These are phyloP conservation scores for Syzygium jambos DNA, from an alignment of 345 rosid species.

Conservation along the genomic window DNA sequence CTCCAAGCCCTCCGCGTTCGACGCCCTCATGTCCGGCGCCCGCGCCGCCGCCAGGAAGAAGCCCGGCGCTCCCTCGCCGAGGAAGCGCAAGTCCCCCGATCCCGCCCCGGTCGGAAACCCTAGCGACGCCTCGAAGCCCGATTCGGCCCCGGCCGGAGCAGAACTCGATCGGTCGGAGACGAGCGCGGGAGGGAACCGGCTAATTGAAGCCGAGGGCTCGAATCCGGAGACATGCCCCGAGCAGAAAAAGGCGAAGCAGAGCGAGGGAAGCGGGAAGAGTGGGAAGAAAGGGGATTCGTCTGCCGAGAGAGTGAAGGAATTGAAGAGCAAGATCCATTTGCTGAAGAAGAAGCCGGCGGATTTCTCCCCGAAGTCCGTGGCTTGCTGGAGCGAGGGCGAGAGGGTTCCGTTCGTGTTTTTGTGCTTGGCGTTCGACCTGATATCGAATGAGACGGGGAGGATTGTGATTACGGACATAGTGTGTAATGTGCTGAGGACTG, in stretches of 20 bases:
- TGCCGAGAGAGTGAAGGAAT: conserved; percentile 20
- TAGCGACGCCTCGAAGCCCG: neutral
- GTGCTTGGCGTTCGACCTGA: conserved; percentile 60
- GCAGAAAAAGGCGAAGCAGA: neutral
- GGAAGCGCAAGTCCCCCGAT: conserved; percentile 12
- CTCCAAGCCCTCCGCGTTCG: conserved; percentile 74
- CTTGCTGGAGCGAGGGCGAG: conserved; percentile 64
- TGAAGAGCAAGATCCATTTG: conserved; percentile 48
- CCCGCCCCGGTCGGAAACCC: conserved; percentile 1
- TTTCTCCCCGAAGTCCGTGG: conserved; percentile 46
- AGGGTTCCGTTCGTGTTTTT: conserved; percentile 77
- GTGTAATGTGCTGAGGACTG: conserved; percentile 78
- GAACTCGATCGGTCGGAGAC: neutral
- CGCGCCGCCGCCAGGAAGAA: conserved; percentile 61
- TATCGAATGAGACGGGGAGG: conserved; percentile 61
- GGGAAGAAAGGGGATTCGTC: neutral
- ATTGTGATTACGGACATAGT: conserved; percentile 82
- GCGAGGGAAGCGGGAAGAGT: neutral
- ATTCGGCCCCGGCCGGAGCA: neutral
- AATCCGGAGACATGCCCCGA: neutral
- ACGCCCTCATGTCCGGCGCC: conserved; percentile 74
- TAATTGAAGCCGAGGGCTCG: neutral
- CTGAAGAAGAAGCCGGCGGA: conserved; percentile 65
- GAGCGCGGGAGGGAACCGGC: neutral
- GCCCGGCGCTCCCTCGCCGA: conserved; percentile 18